Base-by-base conservation (phyloP, 73 alveolate genomes). In the Paraurostyla sp. region DNA sequence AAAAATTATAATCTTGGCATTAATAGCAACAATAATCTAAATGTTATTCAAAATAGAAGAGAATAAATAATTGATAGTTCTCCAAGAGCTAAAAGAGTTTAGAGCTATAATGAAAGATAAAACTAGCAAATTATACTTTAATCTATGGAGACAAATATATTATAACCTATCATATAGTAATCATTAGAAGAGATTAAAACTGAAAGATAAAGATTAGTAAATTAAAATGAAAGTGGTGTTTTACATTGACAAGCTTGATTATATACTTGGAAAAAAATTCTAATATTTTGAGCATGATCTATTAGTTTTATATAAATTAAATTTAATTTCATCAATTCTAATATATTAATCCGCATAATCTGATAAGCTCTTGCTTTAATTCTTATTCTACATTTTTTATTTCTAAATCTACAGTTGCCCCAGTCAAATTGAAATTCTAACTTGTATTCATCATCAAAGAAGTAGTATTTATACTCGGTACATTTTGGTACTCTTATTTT, bases 401-500 rank as follows among this genome's bases (percentile, higher is more conserved):
- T 30, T 65, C 82, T 1, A 4, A n/a, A 18, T 65, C 82, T 4
- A 65, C 58, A 9, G 13, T 52, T 6, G 23, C 13, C 9, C 69
- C 23, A 13, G 13, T n/a, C 30, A 18, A n/a, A 13, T 54, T 54
- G 30, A 54, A 54, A 18, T 54, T 13, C 6, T 9, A 20, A 35
- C 33, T 54, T 54, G 6, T 9, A 54, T 54, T 54, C 23, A 35
- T 54, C 78, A 45, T 9, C 22, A 27, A 15, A 65, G n/a, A n/a
- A 32, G 82, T 65, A 15, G 82, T 65, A 38, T 65, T 65, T 32
- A 65, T 65, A 38, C 82, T 65, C 35, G 82, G 82, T 38, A 65
- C 6, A 38, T 65, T 65, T 7, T 65, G 32, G 25, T 65, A 65
- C 25, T 65, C 82, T 13, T 36, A 6, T 38, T 65, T 65, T 6